phyloP scores from a whole-genome alignment of 192 early-diverging fungal species.

The Coemansia sp. region DNA sequence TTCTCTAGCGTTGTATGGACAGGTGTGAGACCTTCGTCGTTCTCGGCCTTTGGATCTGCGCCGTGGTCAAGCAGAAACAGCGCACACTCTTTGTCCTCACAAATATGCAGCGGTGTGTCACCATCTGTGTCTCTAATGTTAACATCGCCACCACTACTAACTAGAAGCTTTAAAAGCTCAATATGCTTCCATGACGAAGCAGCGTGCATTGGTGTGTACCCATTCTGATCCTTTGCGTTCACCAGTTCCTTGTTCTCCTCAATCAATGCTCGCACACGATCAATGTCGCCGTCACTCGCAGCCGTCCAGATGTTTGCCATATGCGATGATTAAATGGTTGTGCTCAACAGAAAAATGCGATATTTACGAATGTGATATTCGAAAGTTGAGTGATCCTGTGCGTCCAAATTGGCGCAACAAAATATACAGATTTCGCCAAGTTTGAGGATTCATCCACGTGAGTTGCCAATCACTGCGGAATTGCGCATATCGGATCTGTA shows the following conservation, averaged over 20 bases:
- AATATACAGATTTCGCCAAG: not conserved
- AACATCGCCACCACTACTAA: slow-evolving; percentile 61
- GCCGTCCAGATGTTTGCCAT: slow-evolving; percentile 67
- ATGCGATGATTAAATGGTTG: not conserved
- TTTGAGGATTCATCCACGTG: not conserved
- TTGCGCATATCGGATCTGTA: not conserved
- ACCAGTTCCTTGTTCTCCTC: slow-evolving; percentile 50
- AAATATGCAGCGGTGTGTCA: slow-evolving; percentile 78
- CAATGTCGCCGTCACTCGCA: slow-evolving; percentile 62
- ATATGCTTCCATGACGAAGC: slow-evolving; percentile 73
- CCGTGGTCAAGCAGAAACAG: slow-evolving; percentile 64
- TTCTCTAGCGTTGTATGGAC: slow-evolving; percentile 60
- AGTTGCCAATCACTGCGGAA: not conserved
- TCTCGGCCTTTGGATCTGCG: slow-evolving; percentile 61
- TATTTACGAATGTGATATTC: too few relatives aligned
- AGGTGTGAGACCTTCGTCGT: slow-evolving; percentile 59
- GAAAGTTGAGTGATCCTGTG: too few relatives aligned
- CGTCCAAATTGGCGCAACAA: too few relatives aligned
- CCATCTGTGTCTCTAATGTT: slow-evolving; percentile 74
- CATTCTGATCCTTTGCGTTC: slow-evolving; percentile 73
- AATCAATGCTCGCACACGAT: slow-evolving; percentile 58
- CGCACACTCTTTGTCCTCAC: slow-evolving; percentile 69
- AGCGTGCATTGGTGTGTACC: slow-evolving; percentile 79
- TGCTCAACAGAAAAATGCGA: not conserved
- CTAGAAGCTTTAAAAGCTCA: slow-evolving; percentile 64